These are phyloP conservation scores for Rhizopogon roseolus DNA, from an alignment of 768 basidiomycete genomes.

Conservation along the genomic window DNA sequence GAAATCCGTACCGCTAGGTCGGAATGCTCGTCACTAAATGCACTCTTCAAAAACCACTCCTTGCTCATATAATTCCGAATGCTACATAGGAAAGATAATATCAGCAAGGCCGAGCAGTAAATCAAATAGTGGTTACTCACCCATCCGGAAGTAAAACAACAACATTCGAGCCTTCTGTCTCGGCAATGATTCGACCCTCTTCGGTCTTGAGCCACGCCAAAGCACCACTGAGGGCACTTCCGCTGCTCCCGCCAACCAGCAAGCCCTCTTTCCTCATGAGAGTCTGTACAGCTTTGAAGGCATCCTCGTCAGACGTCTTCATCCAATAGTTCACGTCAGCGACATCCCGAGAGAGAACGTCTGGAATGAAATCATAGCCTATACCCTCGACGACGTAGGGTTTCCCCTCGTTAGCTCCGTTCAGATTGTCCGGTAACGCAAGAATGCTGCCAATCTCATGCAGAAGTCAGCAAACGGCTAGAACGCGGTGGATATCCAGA, in stretches of 20 bases:
- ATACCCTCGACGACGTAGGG: constrained; percentile 92
- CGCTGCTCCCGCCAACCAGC: constrained; percentile 91
- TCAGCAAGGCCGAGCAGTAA: background rate
- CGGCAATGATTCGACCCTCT: constrained; percentile 57
- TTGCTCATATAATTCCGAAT: constrained; percentile 95
- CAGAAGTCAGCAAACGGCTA: constrained; percentile 6
- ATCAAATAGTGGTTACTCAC: constrained; percentile 37
- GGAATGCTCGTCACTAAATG: constrained; percentile 50
- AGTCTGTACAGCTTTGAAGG: constrained; percentile 68
- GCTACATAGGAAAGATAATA: constrained; percentile 31
- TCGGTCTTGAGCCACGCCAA: constrained; percentile 72
- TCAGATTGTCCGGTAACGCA: constrained; percentile 64
- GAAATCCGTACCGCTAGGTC: background rate
- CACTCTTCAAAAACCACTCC: constrained; percentile 80
- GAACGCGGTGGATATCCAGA: background rate
- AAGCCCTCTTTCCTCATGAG: constrained; percentile 86
- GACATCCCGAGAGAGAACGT: constrained; percentile 68
- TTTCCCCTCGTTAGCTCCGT: constrained; percentile 41
- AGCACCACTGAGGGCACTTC: constrained; percentile 77
- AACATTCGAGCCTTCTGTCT: constrained; percentile 76
- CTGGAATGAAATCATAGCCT: constrained; percentile 90
- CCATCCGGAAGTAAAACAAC: constrained; percentile 89
- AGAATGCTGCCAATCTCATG: constrained; percentile 84
- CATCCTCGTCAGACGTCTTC: constrained; percentile 78
- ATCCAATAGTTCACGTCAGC: constrained; percentile 71